Percentiles rank a stretch among this genome's conserved stretches.
Evolutionary conservation across 2,329 filamentous ascomycete genomes (phyloP).

Genomic region (Pseudogymnoascus sp.): DNA sequence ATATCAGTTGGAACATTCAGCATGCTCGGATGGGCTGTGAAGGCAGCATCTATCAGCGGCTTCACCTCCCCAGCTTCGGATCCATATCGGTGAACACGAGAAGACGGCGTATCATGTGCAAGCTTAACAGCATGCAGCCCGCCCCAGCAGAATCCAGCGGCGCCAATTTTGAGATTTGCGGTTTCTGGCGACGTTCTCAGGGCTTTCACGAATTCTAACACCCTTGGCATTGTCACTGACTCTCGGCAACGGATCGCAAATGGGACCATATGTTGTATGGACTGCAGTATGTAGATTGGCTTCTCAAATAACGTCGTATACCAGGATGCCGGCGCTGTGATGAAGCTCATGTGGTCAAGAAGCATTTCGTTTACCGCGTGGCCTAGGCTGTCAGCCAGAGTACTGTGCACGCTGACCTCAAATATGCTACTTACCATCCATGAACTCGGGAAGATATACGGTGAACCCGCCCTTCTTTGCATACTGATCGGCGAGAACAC

Average conservation of each 20-base stretch:
- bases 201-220: slow-evolving; percentile 32
- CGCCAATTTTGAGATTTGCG: slow-evolving; percentile 39
- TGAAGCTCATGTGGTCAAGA: slow-evolving; percentile 18
- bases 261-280: slow-evolving; percentile 35
- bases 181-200: slow-evolving; percentile 27
- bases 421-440: slow-evolving; percentile 34
- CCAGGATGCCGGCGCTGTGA: slow-evolving; percentile 19
- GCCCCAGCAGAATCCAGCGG: slow-evolving; percentile 58
- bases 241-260: slow-evolving; percentile 25
- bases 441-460: slow-evolving; percentile 46
- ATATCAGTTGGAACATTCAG: slow-evolving; percentile 40
- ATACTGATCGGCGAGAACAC: slow-evolving; percentile 42
- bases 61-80: slow-evolving; percentile 18
- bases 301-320: slow-evolving; percentile 22
- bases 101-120: slow-evolving; percentile 31
- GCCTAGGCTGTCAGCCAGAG: slow-evolving; percentile 15
- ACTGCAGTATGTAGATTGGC: slow-evolving; percentile 39
- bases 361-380: slow-evolving; percentile 12
- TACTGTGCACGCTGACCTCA: not conserved
- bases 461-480: slow-evolving; percentile 37
- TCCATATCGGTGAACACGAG: slow-evolving; percentile 15
- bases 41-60: slow-evolving; percentile 43
- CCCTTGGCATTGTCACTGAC: slow-evolving; percentile 27
- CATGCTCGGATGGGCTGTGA: slow-evolving; percentile 46
- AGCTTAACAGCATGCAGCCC: slow-evolving; percentile 48